Evolutionary conservation across 2,329 filamentous ascomycete genomes (phyloP).

Genomic region (Clarireedia homoeocarpa): DNA sequence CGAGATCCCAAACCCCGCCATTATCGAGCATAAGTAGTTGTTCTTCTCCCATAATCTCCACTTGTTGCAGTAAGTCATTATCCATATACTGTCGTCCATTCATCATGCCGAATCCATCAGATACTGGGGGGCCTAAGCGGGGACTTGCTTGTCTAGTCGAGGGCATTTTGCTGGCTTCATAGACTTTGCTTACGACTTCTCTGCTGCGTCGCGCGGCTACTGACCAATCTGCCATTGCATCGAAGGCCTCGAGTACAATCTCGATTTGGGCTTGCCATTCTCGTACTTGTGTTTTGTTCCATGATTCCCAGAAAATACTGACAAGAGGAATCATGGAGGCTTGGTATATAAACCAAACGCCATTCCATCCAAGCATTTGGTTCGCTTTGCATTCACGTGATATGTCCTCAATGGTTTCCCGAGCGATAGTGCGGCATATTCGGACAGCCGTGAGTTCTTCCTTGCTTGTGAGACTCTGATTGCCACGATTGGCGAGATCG

Average conservation of each 20-base stretch:
- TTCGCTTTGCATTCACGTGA: constrained; percentile 61
- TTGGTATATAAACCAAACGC: constrained; percentile 75
- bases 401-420: constrained; percentile 65
- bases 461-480: constrained; percentile 31
- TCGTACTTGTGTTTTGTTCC: constrained; percentile 25
- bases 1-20: constrained; percentile 47
- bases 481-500: constrained; percentile 42
- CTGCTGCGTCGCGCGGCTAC: constrained; percentile 53
- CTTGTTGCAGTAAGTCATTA: constrained; percentile 30
- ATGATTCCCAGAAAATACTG: constrained; percentile 60
- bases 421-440: constrained; percentile 61
- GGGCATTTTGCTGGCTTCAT: constrained; percentile 41
- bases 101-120: constrained; percentile 9
- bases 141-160: constrained; percentile 26
- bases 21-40: constrained; percentile 38
- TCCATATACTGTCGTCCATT: constrained; percentile 17
- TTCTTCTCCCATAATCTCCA: constrained; percentile 42
- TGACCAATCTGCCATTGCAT: constrained; percentile 58
- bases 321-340: constrained; percentile 72
- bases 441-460: constrained; percentile 62
- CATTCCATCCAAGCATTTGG: constrained; percentile 74
- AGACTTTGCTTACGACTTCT: constrained; percentile 56
- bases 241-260: constrained; percentile 50
- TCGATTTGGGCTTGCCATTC: constrained; percentile 50
- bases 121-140: constrained; percentile 24